A percentile compares a stretch with the other conserved stretches of the same genome.
phyloP scores from a whole-genome alignment of 257 asterid species.

The Capsicum pubescens region DNA sequence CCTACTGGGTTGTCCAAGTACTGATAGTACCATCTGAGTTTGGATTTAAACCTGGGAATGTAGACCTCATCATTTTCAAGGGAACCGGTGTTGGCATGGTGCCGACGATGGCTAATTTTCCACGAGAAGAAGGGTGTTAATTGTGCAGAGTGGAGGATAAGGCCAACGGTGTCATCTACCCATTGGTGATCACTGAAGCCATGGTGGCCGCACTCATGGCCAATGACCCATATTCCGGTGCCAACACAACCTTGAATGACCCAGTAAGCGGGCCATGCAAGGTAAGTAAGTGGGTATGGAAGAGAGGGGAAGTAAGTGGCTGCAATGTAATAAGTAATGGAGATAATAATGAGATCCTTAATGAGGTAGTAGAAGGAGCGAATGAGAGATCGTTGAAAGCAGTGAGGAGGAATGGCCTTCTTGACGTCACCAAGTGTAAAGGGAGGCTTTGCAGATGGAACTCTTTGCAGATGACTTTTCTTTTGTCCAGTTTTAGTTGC shows the following conservation, averaged over 20 bases:
- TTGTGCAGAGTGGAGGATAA: background rate
- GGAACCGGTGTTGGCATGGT: background rate
- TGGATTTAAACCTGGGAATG: background rate
- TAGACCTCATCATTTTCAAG: background rate
- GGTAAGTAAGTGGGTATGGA: background rate
- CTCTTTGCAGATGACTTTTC: conserved; percentile 4
- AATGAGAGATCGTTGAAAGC: conserved; percentile 25
- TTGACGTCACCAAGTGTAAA: conserved; percentile 30
- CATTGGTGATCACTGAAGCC: background rate
- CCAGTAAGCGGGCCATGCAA: conserved; percentile 26
- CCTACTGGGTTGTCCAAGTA: background rate
- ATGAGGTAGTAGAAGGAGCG: conserved; percentile 22
- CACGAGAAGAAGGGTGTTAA: background rate
- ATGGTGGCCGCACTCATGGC: background rate
- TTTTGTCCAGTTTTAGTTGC: background rate
- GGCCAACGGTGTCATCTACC: background rate
- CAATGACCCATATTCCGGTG: conserved; percentile 21
- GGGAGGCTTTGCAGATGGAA: conserved; percentile 32
- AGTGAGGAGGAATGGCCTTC: conserved; percentile 33
- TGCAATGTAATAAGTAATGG: conserved; percentile 24
- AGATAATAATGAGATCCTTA: conserved; percentile 17
- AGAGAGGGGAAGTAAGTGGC: conserved; percentile 17
- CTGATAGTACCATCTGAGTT: background rate
- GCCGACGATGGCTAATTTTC: conserved; percentile 2
- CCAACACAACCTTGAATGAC: background rate